Evolutionary conservation across 169 alveolate species (phyloP).

Genomic region (Toxoplasma gondii): DNA sequence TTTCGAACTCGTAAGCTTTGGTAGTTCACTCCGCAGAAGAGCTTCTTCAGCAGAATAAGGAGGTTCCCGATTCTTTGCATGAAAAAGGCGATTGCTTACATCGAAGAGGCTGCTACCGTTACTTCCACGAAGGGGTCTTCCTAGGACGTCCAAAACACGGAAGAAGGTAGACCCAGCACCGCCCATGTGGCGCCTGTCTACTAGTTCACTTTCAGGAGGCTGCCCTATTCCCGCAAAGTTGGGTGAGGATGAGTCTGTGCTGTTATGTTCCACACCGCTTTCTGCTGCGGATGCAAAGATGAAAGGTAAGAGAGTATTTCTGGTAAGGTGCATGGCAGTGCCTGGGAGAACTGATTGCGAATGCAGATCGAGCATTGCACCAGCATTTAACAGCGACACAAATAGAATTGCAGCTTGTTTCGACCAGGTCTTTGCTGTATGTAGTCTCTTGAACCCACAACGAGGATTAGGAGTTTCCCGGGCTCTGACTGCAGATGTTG

Average conservation of each 20-base stretch:
- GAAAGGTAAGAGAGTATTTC: background rate
- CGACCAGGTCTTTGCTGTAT: background rate
- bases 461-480: background rate
- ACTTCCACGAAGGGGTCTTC: conserved; percentile 1
- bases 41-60: background rate
- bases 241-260: background rate
- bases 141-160: background rate
- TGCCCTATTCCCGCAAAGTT: background rate
- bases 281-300: background rate
- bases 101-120: conserved; percentile 15
- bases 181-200: background rate
- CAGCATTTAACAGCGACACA: background rate
- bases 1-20: background rate
- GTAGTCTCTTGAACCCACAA: background rate
- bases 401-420: background rate
- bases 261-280: background rate
- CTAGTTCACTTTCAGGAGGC: background rate
- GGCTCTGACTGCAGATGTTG: background rate
- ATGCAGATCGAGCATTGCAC: background rate
- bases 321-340: background rate
- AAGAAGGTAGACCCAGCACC: background rate
- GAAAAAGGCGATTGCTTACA: conserved; percentile 1
- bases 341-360: background rate
- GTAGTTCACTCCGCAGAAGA: background rate
- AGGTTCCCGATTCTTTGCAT: background rate